phyloP scores from a whole-genome alignment of 176 grass and related monocot genomes.

The Eremochloa ophiuroides region DNA sequence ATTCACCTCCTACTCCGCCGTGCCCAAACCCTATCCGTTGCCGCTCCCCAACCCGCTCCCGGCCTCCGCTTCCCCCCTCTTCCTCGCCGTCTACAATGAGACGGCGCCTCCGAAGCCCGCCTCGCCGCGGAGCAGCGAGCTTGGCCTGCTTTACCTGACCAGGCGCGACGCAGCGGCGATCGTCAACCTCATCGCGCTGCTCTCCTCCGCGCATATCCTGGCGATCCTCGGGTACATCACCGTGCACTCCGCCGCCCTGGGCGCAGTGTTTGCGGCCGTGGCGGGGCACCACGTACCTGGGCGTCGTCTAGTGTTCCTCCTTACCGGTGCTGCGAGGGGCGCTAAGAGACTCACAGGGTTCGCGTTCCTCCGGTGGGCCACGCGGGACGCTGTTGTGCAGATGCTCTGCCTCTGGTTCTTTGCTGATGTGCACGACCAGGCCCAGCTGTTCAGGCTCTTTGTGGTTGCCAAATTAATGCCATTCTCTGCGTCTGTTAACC shows the following conservation, averaged over 20 bases:
- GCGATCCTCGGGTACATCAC: slow-evolving; percentile 67
- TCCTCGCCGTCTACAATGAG: slow-evolving; percentile 43
- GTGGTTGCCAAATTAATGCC: slow-evolving; percentile 79
- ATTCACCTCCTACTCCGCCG: slow-evolving; percentile 22
- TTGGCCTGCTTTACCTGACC: slow-evolving; percentile 56
- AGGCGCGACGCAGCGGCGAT: slow-evolving; percentile 54
- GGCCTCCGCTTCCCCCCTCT: slow-evolving; percentile 47
- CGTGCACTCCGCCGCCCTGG: slow-evolving; percentile 60
- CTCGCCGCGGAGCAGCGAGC: slow-evolving; percentile 27
- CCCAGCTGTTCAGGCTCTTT: slow-evolving; percentile 81
- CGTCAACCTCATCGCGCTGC: slow-evolving; percentile 61
- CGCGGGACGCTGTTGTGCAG: slow-evolving; percentile 70
- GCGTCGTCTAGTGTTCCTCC: slow-evolving; percentile 37
- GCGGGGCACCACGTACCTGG: slow-evolving; percentile 38
- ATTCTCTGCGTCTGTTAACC: slow-evolving; percentile 60
- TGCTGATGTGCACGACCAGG: slow-evolving; percentile 64
- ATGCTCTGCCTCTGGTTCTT: slow-evolving; percentile 87
- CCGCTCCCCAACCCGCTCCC: slow-evolving; percentile 26
- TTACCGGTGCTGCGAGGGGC: slow-evolving; percentile 35
- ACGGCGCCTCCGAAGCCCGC: slow-evolving; percentile 29
- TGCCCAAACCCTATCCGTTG: slow-evolving; percentile 42
- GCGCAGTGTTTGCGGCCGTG: slow-evolving; percentile 57
- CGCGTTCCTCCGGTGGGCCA: slow-evolving; percentile 74
- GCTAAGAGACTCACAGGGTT: slow-evolving; percentile 57
- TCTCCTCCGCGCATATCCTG: slow-evolving; percentile 66